A percentile compares a stretch with the other conserved stretches of the same genome.
Evolutionary conservation across 2,329 filamentous ascomycete genomes (phyloP).

Genomic region (Arthrobotrys pseudoclavata): DNA sequence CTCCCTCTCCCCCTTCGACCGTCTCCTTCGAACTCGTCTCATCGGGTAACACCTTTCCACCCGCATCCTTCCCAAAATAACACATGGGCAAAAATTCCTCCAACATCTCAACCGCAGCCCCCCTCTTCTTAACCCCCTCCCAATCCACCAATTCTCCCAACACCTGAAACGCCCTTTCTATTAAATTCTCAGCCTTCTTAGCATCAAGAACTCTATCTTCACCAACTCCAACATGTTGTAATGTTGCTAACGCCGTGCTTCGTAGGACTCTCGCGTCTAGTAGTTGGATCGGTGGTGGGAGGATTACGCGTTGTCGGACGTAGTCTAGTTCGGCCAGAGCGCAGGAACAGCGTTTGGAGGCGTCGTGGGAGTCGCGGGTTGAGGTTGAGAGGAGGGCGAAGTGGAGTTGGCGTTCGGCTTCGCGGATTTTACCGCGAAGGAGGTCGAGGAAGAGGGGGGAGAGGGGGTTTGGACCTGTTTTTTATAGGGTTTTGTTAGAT

Average conservation of each 20-base stretch:
- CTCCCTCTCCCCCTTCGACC: conserved; percentile 15
- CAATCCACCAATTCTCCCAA: conserved; percentile 52
- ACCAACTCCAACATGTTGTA: conserved; percentile 23
- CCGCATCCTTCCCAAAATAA: conserved; percentile 36
- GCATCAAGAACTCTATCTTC: conserved; percentile 42
- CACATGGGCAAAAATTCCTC: conserved; percentile 57
- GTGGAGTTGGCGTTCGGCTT: conserved; percentile 57
- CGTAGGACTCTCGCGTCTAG: conserved; percentile 47
- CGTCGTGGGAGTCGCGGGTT: conserved; percentile 48
- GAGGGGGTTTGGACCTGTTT: conserved; percentile 26
- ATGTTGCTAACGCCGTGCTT: conserved; percentile 32
- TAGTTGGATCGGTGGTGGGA: conserved; percentile 55
- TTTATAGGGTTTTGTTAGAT: neutral
- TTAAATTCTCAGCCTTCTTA: conserved; percentile 46
- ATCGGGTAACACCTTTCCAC: conserved; percentile 6
- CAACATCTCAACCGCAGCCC: conserved; percentile 51
- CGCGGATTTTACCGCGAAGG: conserved; percentile 49
- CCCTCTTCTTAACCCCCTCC: conserved; percentile 43
- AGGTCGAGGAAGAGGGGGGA: conserved; percentile 49
- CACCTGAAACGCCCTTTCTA: conserved; percentile 54
- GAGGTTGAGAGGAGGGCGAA: conserved; percentile 52
- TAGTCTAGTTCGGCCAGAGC: conserved; percentile 56
- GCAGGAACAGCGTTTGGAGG: conserved; percentile 55
- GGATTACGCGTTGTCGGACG: conserved; percentile 44
- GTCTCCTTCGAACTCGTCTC: neutral